Base-by-base conservation (phyloP, 768 basidiomycete genomes). In the Hortiboletus campestris region DNA sequence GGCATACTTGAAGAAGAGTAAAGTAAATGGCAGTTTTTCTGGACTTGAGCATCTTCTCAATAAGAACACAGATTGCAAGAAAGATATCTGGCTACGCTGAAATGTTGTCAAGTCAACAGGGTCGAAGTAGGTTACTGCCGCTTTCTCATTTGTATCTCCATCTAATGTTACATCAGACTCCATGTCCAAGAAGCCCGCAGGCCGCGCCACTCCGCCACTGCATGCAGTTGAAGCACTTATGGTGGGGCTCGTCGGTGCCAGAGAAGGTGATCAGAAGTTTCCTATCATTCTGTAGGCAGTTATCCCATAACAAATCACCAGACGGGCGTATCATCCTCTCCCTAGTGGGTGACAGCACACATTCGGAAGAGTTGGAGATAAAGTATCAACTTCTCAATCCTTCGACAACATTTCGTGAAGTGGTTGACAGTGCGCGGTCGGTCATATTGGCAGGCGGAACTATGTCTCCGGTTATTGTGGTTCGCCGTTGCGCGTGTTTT, bases 381-480 rank as follows among this genome's bases (percentile, higher is more conserved):
- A 93, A 89, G 65, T 99, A 97, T 64, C 90, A 97, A 58, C 84
- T 94, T 19, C 80, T 99, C 22, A 98, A 98, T 64, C 95, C 97
- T 2, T 83, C 91, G 1, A 88, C 91, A 7, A 79, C 86, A 54
- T 98, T 98, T 66, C 76, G 79, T 51, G 89, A 92, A n/a, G 81
- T 98, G 7, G 83, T 92, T 1, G 85, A 93, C 19, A 77, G 79
- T 25, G 92, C 94, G 1, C 76, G 92, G 36, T 81, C 89, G 3
- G 86, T 98, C n/a, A 74, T 98, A 29, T 76, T 99, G 38, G 96
- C 97, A 9, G 96, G 96, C 10, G 96, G 96, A 6, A 99, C 96
- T 0, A 98, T 99, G 97, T 93, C 94, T 8, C 96, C 96, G n/a
- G 93, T 97, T 51, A 49, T 78, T 74, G n/a, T 50, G 74, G 63